Percentiles rank a stretch among this genome's conserved stretches.
Evolutionary conservation across 352 stramenopile species (phyloP).

Genomic region (Globisporangium splendens): DNA sequence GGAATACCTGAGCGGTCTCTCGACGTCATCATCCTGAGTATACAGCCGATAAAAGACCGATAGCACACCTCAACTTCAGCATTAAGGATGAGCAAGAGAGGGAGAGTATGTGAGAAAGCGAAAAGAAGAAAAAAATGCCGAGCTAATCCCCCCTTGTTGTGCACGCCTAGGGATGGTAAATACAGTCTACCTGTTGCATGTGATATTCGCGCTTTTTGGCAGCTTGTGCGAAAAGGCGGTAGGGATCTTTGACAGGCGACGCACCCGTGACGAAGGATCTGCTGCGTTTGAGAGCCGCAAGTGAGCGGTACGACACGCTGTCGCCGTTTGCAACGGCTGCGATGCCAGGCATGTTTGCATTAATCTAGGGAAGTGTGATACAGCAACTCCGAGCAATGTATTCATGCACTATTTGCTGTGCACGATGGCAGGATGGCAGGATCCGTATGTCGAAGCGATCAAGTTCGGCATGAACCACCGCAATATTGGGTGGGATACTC

Average conservation of each 20-base stretch:
- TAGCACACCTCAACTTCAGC: background rate
- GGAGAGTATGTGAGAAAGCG: too few relatives aligned
- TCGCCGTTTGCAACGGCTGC: constrained; percentile 21
- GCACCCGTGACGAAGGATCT: background rate
- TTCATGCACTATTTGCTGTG: background rate
- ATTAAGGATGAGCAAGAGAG: background rate
- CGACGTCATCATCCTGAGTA: constrained; percentile 30
- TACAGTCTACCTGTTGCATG: constrained; percentile 10
- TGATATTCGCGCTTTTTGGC: constrained; percentile 2
- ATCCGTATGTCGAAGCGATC: constrained; percentile 85
- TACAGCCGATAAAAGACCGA: background rate
- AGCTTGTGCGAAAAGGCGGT: constrained; percentile 3
- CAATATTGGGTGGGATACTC: constrained; percentile 45
- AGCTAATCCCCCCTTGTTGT: background rate
- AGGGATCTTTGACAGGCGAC: constrained; percentile 1
- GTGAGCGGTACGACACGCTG: background rate
- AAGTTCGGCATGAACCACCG: constrained; percentile 65
- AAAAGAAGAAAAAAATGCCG: constrained; percentile 1
- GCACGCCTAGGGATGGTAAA: constrained; percentile 4
- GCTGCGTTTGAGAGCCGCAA: background rate
- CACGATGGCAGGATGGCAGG: constrained; percentile 63
- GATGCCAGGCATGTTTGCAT: constrained; percentile 26
- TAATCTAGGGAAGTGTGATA: background rate
- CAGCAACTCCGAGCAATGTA: too few relatives aligned
- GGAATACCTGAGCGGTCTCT: constrained; percentile 82